Evolutionary conservation across 805 yeast species (phyloP).

Genomic region (Saturnispora besseyi): DNA sequence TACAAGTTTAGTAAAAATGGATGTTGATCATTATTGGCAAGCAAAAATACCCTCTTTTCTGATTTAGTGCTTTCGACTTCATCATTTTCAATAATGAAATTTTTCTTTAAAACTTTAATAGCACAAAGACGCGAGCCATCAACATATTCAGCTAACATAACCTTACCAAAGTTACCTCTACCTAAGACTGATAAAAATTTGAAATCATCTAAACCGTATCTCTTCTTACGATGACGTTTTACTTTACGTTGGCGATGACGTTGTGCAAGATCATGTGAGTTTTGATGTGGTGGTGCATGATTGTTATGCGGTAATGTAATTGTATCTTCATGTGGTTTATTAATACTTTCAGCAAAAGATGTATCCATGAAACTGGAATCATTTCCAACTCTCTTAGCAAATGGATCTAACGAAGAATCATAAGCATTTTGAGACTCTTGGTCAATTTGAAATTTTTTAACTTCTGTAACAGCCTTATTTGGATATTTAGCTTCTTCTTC

Average conservation of each 20-base stretch:
- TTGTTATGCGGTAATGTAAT: neutral
- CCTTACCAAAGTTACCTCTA: constrained; percentile 98
- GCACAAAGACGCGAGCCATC: constrained; percentile 80
- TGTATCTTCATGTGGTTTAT: neutral
- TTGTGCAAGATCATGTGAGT: constrained; percentile 12
- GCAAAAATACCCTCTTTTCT: constrained; percentile 81
- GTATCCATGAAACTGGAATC: neutral
- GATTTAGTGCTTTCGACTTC: constrained; percentile 93
- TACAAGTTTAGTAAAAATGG: constrained; percentile 87
- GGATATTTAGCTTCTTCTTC: constrained; percentile 15
- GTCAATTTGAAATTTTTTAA: neutral
- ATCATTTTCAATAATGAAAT: constrained; percentile 88
- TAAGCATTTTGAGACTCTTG: neutral
- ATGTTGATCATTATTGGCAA: constrained; percentile 72
- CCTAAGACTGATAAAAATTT: constrained; percentile 91
- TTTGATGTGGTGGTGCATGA: constrained; percentile 12
- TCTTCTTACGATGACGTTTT: constrained; percentile 45
- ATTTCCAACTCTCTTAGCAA: neutral
- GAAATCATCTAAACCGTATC: constrained; percentile 90
- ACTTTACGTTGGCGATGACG: constrained; percentile 22
- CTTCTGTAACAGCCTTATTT: constrained; percentile 18
- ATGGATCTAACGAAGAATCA: constrained; percentile 2
- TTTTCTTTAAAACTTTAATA: constrained; percentile 92
- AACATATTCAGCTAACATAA: constrained; percentile 91
- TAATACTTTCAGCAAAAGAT: neutral